phyloP scores from a whole-genome alignment of 768 basidiomycete species.

The Sporobolomyces roseus region DNA sequence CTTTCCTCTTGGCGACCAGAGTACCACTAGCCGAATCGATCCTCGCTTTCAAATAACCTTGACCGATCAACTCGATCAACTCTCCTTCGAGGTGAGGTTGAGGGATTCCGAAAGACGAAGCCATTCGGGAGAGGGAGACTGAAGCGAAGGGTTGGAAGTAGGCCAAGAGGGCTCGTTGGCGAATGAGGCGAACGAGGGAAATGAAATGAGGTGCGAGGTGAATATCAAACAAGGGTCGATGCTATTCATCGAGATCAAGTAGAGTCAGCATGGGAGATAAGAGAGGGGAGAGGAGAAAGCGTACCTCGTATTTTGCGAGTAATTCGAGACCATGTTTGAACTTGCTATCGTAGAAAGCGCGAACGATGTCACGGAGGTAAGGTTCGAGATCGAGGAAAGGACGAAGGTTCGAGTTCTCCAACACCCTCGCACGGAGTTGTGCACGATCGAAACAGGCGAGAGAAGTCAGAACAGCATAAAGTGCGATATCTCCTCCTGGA shows the following conservation, averaged over 20 bases:
- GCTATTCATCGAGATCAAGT: conserved; percentile 11
- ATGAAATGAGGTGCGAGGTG: conserved; percentile 68
- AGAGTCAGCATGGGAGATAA: neutral
- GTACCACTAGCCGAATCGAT: conserved; percentile 20
- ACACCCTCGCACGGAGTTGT: conserved; percentile 60
- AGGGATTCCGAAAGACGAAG: conserved; percentile 73
- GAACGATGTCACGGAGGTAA: conserved; percentile 77
- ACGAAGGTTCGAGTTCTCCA: conserved; percentile 68
- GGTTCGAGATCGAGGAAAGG: conserved; percentile 77
- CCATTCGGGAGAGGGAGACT: conserved; percentile 79
- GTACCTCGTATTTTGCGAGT: conserved; percentile 67
- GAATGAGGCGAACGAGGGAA: conserved; percentile 65
- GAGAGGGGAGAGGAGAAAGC: neutral
- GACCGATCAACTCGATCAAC: conserved; percentile 69
- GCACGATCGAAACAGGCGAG: conserved; percentile 70
- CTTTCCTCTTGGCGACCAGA: conserved; percentile 19
- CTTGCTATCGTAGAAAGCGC: conserved; percentile 77
- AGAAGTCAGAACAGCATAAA: conserved; percentile 78
- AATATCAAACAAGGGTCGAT: conserved; percentile 57
- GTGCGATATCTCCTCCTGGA: conserved; percentile 74
- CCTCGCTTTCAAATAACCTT: conserved; percentile 61
- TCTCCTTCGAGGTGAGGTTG: conserved; percentile 61
- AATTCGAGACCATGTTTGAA: conserved; percentile 78
- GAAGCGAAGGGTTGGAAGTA: conserved; percentile 88
- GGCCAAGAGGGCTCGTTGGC: conserved; percentile 70